Base-by-base conservation (phyloP, 768 basidiomycete genomes). In the Lentinula guzmanii region DNA sequence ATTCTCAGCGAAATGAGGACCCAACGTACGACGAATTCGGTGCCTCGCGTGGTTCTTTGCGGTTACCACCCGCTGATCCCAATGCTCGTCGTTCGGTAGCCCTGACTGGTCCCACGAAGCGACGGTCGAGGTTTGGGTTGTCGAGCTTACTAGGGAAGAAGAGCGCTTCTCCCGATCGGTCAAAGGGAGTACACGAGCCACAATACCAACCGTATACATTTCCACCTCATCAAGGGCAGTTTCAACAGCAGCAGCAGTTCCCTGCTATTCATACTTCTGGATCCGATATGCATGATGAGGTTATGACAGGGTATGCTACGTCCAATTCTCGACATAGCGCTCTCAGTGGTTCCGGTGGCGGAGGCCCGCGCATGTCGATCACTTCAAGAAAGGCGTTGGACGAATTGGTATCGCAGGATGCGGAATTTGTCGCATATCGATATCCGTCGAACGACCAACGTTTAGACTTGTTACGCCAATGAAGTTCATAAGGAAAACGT, bases 401-500 rank as follows among this genome's bases (percentile, higher is more conserved):
- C 66, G 85, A 87, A 66, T 79, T 91, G 21, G 90, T 94, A n/a
- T 81, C 87, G n/a, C 92, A 90, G 72, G 91, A 92, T 70, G 73
- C 83, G 3, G 89, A 93, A 16, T 93, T 94, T 68, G 86, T 93
- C 62, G 90, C 91, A 3, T 93, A 93, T 70, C 85, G 91, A 43
- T 94, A 94, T 71, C 92, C 92, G 6, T 92, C 91, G 13, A 83
- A 79, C 64, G 86, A 89, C 65, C 86, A 90, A 66, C 84, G 81
- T 42, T 67, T 89, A 64, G 86, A 86, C 69, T 76, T 90, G 45
- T 67, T 89, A 60, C 83, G 79, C 18, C 43, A 50, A n/a, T 39
- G 39, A 43, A 15, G 18, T 8, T 34, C 15, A 16, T 5, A 37
- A 33, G 34, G 28, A 28, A 28, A 28, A 4, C 28, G 28, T 28